phyloP scores from a whole-genome alignment of 1,139 yeast species.

The Magnusiomyces suaveolens region DNA sequence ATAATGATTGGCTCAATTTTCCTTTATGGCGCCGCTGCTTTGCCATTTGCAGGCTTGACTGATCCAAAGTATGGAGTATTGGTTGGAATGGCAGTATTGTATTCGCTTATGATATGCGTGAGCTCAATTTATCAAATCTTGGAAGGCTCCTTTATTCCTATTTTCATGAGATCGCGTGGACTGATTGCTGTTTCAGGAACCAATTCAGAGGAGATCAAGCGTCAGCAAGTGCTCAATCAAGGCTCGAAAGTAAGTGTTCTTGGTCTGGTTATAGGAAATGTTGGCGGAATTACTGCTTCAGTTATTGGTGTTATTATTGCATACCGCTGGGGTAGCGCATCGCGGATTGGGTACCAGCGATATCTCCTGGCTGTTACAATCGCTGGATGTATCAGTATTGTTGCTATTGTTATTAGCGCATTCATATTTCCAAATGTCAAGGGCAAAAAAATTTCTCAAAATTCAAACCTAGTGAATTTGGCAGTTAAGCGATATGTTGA shows the following conservation, averaged over 20 bases:
- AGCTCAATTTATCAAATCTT: constrained; percentile 36
- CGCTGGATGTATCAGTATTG: constrained; percentile 36
- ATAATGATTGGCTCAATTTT: constrained; percentile 31
- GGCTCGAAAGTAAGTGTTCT: constrained; percentile 37
- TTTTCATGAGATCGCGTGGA: constrained; percentile 35
- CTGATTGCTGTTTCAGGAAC: constrained; percentile 16
- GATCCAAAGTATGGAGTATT: constrained; percentile 26
- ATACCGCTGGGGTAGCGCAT: constrained; percentile 29
- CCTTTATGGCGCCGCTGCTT: constrained; percentile 34
- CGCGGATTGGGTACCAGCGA: constrained; percentile 32
- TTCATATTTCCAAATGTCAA: constrained; percentile 33
- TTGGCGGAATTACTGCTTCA: constrained; percentile 38
- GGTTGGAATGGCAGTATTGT: constrained; percentile 31
- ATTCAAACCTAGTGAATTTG: constrained; percentile 26
- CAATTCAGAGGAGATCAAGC: constrained; percentile 28
- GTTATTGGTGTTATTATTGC: constrained; percentile 38
- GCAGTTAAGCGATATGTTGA: constrained; percentile 29
- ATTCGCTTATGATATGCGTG: constrained; percentile 31
- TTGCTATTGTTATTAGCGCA: constrained; percentile 29
- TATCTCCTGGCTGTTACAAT: constrained; percentile 37
- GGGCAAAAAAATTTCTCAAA: constrained; percentile 30
- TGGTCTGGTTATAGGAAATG: constrained; percentile 36
- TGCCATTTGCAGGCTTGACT: constrained; percentile 36
- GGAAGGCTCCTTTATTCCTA: constrained; percentile 40
- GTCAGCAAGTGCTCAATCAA: constrained; percentile 28